Evolutionary conservation across 176 grass and related monocot species (phyloP).

Genomic region (Oryza nivara): DNA sequence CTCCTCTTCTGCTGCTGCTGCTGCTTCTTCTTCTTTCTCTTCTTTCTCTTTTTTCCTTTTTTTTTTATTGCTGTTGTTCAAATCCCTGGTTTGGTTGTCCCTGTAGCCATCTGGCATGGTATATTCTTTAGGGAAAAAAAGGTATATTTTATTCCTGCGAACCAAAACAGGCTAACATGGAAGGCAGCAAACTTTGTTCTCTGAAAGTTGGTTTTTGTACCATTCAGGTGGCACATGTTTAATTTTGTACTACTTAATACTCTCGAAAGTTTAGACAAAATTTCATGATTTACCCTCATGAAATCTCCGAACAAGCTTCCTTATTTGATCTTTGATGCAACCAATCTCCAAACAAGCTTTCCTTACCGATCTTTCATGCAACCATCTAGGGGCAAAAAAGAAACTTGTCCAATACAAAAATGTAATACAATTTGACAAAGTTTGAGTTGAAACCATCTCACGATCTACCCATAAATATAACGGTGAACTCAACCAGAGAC

Average conservation of each 20-base stretch:
- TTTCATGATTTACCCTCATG: background rate
- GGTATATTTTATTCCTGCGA: background rate
- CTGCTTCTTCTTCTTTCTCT: background rate
- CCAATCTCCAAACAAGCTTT: background rate
- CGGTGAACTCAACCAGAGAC: background rate
- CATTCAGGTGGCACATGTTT: background rate
- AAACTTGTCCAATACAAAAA: slow-evolving; percentile 13
- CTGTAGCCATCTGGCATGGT: background rate
- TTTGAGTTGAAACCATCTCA: slow-evolving; percentile 2
- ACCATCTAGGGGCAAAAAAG: background rate
- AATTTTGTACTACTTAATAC: background rate
- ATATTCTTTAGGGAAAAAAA: too few relatives aligned
- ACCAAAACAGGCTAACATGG: background rate
- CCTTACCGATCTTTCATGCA: background rate
- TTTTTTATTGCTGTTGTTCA: background rate
- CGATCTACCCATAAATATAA: slow-evolving; percentile 16
- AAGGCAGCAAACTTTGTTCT: background rate
- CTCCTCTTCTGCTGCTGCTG: too few relatives aligned
- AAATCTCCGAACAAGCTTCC: background rate
- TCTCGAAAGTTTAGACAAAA: background rate
- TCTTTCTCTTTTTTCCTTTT: too few relatives aligned
- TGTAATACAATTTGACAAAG: slow-evolving; percentile 2
- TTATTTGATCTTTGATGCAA: background rate
- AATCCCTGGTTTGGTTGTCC: too few relatives aligned
- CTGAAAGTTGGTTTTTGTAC: background rate